phyloP scores from a whole-genome alignment of 106 monocot species.

The Allium fistulosum region DNA sequence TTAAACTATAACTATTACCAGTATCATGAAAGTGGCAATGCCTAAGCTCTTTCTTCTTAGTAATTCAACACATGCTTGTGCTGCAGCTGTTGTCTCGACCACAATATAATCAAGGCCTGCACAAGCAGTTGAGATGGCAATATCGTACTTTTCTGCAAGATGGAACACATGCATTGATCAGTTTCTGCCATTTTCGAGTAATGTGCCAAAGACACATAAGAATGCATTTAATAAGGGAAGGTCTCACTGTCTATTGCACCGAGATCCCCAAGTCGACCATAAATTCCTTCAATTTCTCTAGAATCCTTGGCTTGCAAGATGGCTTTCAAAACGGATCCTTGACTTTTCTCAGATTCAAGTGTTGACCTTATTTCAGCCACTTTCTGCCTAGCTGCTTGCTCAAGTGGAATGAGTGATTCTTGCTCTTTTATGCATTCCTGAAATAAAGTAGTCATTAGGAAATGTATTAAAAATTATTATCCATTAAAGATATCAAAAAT shows the following conservation, averaged over 20 bases:
- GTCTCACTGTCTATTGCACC: conserved; percentile 86
- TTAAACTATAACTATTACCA: conserved; percentile 34
- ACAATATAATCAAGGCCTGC: conserved; percentile 84
- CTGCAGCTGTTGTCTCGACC: conserved; percentile 86
- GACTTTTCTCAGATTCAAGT: conserved; percentile 82
- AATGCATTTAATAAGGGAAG: background rate
- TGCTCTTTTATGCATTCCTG: conserved; percentile 77
- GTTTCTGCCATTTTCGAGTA: background rate
- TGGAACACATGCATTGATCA: background rate
- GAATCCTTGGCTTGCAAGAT: conserved; percentile 77
- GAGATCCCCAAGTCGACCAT: conserved; percentile 95
- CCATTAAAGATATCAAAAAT: too few relatives aligned
- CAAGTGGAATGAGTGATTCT: conserved; percentile 75
- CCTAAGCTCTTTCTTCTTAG: conserved; percentile 81
- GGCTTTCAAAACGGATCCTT: conserved; percentile 81
- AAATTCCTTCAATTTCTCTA: conserved; percentile 87
- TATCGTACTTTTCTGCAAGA: conserved; percentile 81
- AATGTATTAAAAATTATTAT: too few relatives aligned
- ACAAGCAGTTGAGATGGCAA: conserved; percentile 94
- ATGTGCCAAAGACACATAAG: background rate
- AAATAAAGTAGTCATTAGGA: background rate
- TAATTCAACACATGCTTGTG: conserved; percentile 89
- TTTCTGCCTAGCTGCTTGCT: conserved; percentile 91
- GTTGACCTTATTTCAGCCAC: conserved; percentile 61
- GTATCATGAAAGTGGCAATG: conserved; percentile 89